A percentile compares a stretch with the other conserved stretches of the same genome.
Evolutionary conservation across 345 rosid species (phyloP).

Genomic region (Cardamine chenopodiifolia): DNA sequence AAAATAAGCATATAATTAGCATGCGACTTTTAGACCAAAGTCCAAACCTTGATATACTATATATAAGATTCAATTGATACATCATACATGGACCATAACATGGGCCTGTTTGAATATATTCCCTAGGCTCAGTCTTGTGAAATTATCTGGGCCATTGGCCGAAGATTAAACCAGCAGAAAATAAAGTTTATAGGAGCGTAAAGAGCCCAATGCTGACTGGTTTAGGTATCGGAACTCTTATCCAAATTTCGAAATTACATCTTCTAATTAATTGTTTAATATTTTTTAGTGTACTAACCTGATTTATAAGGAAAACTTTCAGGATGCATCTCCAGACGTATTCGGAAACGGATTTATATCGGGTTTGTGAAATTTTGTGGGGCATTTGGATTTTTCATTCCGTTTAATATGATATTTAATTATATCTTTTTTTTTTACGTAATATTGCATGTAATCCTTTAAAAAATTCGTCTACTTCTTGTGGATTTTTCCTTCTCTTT

Average conservation of each 20-base stretch:
- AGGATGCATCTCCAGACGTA: no score
- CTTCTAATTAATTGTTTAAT: neutral
- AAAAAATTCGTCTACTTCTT: no score
- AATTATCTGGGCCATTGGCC: neutral
- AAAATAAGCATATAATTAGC: neutral
- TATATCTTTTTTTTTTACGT: no score
- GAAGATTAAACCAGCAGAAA: neutral
- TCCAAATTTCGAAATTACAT: neutral
- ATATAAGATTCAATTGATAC: neutral
- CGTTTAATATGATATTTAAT: no score
- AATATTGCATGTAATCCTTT: no score
- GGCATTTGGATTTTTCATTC: no score
- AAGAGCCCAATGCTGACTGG: conserved; percentile 1
- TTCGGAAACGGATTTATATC: no score
- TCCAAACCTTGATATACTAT: neutral
- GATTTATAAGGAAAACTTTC: neutral
- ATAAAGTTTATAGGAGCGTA: neutral
- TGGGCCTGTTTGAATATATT: conserved; percentile 21
- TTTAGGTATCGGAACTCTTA: neutral
- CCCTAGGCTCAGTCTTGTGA: neutral
- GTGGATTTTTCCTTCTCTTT: neutral
- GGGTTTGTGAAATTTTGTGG: no score
- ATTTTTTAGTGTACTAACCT: no score
- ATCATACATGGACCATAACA: conserved; percentile 25
- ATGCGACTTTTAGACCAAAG: neutral